These are phyloP conservation scores for Fabrea salina DNA, from an alignment of 169 alveolate genomes.

Conservation along the genomic window DNA sequence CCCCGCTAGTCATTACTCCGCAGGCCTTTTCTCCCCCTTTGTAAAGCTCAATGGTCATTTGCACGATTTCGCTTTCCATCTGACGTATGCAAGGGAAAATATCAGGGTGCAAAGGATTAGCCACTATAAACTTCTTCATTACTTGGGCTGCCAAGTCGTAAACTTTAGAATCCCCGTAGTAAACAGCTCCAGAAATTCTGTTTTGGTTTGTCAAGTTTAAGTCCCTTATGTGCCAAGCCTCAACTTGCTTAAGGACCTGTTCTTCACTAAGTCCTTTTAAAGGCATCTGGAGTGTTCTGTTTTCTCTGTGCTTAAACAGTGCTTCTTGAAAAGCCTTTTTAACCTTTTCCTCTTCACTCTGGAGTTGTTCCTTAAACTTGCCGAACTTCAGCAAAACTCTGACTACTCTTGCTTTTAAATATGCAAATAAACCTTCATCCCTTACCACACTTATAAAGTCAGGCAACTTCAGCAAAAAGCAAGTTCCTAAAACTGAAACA, in stretches of 20 bases:
- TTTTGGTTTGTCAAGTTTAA: constrained; percentile 34
- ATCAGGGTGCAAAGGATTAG: constrained; percentile 68
- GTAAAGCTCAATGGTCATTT: constrained; percentile 70
- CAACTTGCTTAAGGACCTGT: constrained; percentile 37
- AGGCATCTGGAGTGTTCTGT: constrained; percentile 31
- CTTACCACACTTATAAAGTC: too few species aligned
- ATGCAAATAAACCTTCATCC: too few species aligned
- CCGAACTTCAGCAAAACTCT: not conserved
- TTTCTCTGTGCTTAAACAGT: not conserved
- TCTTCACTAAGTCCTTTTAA: constrained; percentile 47
- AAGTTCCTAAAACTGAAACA: too few species aligned
- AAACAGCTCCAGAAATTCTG: constrained; percentile 70
- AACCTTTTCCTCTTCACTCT: not conserved
- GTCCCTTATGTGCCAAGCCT: constrained; percentile 52
- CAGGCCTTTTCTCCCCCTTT: constrained; percentile 65
- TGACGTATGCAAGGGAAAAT: constrained; percentile 50
- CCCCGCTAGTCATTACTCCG: constrained; percentile 81
- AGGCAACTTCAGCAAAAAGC: too few species aligned
- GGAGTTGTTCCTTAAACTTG: not conserved
- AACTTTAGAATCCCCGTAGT: constrained; percentile 44
- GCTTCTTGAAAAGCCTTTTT: not conserved
- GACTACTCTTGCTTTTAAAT: too few species aligned
- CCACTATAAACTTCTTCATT: constrained; percentile 47
- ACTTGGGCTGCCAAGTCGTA: constrained; percentile 48
- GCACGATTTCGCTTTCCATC: constrained; percentile 80